Conservation (phyloP, 2,329 filamentous ascomycete species). For the Epichloe aotearoae region DNA sequence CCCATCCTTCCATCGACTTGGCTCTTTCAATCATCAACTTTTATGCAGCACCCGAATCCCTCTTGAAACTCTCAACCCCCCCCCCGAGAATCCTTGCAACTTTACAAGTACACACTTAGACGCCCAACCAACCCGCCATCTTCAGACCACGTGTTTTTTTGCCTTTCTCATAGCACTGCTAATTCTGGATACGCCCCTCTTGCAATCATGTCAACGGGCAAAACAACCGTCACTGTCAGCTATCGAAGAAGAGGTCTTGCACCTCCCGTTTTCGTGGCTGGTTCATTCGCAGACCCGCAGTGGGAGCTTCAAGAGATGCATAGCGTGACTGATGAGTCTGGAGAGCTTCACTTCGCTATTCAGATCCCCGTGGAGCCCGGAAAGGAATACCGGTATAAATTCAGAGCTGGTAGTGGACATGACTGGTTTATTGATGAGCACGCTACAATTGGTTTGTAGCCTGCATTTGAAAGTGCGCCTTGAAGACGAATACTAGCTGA, state of each 20-base stretch:
- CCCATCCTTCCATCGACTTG: background rate
- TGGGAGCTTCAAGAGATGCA: slow-evolving; percentile 59
- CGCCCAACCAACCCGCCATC: too few relatives aligned
- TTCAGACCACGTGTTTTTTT: too few relatives aligned
- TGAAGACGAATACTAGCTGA: background rate
- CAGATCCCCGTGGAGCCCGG: slow-evolving; percentile 40
- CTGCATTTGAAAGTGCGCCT: too few relatives aligned
- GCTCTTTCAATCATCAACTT: background rate
- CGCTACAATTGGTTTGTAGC: slow-evolving; percentile 38
- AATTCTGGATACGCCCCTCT: background rate
- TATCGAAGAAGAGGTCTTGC: slow-evolving; percentile 46
- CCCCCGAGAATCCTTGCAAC: too few relatives aligned
- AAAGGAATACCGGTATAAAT: slow-evolving; percentile 60
- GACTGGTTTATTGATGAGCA: slow-evolving; percentile 59
- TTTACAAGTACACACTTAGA: too few relatives aligned
- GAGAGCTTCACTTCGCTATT: slow-evolving; percentile 45
- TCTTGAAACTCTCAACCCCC: too few relatives aligned
- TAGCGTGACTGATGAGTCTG: slow-evolving; percentile 32
- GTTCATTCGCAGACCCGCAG: slow-evolving; percentile 51
- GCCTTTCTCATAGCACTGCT: background rate
- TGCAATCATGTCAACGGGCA: slow-evolving; percentile 10
- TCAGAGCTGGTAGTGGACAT: slow-evolving; percentile 51
- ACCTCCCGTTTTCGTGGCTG: slow-evolving; percentile 59
- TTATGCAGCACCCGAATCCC: background rate
- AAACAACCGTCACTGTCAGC: slow-evolving; percentile 40